phyloP scores from a whole-genome alignment of 371 early-diverging fungal species.

The Rhizopus microsporus region DNA sequence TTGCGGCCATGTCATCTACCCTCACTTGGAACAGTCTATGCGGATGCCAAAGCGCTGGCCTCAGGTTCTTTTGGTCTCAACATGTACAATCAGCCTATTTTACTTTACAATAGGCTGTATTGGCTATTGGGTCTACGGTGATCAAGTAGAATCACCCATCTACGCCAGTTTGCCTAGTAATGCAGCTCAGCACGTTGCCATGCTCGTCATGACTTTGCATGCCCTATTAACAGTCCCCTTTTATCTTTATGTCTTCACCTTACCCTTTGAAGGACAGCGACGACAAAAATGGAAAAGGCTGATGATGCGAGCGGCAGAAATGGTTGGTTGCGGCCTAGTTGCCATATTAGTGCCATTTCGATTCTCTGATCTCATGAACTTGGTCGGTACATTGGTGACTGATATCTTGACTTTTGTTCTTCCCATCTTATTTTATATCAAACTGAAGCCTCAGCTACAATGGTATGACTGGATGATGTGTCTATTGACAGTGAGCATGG shows the following conservation, averaged over 20 bases:
- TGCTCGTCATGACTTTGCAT: conserved; percentile 76
- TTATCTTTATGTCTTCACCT: conserved; percentile 76
- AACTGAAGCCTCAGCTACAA: conserved; percentile 45
- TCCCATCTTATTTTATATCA: conserved; percentile 77
- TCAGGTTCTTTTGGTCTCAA: conserved; percentile 67
- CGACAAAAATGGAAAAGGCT: conserved; percentile 45
- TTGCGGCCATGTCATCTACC: conserved; percentile 80
- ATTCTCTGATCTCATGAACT: conserved; percentile 78
- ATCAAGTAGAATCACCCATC: conserved; percentile 68
- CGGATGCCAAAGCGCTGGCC: conserved; percentile 71
- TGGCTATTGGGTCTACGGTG: conserved; percentile 83
- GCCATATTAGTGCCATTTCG: conserved; percentile 75
- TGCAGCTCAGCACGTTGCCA: conserved; percentile 59
- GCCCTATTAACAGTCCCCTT: conserved; percentile 81
- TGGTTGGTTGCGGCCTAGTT: conserved; percentile 50
- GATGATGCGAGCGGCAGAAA: conserved; percentile 54
- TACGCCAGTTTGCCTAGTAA: conserved; percentile 71
- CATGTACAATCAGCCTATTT: conserved; percentile 66
- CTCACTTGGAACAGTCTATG: conserved; percentile 85
- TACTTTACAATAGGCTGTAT: conserved; percentile 72
- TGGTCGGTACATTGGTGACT: conserved; percentile 79
- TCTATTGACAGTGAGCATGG: conserved; percentile 56
- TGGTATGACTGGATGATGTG: conserved; percentile 60
- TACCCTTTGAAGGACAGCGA: conserved; percentile 53
- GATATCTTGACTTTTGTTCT: conserved; percentile 79